Percentiles rank a stretch among this genome's conserved stretches.
These are phyloP conservation scores for Fraxinus velutina DNA, from an alignment of 305 asterid genomes.

Conservation along the genomic window DNA sequence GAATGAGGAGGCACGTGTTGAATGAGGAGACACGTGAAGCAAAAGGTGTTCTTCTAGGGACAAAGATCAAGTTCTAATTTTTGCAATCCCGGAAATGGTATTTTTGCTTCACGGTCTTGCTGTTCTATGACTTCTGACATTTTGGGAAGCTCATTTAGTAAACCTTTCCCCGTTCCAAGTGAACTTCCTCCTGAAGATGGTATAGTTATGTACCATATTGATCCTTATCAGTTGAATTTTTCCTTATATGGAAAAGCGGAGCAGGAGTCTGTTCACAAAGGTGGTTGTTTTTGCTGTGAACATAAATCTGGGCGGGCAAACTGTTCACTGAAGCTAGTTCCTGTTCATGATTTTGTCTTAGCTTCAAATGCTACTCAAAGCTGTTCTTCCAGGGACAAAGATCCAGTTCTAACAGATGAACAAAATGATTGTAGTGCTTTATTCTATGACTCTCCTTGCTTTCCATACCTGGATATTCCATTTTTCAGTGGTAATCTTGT, in stretches of 20 bases:
- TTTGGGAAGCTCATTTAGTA: slow-evolving; percentile 29
- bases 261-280: slow-evolving; percentile 37
- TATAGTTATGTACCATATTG: slow-evolving; percentile 31
- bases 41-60: slow-evolving; percentile 29
- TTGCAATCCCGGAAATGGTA: slow-evolving; percentile 36
- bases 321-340: slow-evolving; percentile 44
- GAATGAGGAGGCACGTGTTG: too few relatives aligned
- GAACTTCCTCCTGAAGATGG: slow-evolving; percentile 41
- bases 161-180: slow-evolving; percentile 38
- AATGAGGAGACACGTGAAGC: too few relatives aligned
- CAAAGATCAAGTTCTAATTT: slow-evolving; percentile 10
- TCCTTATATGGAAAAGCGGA: slow-evolving; percentile 34
- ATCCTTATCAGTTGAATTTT: slow-evolving; percentile 43
- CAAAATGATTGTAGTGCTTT: slow-evolving; percentile 56
- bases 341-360: slow-evolving; percentile 53
- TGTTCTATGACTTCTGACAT: slow-evolving; percentile 28
- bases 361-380: slow-evolving; percentile 38
- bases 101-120: slow-evolving; percentile 42
- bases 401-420: slow-evolving; percentile 30
- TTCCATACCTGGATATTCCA: slow-evolving; percentile 89
- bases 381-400: slow-evolving; percentile 32
- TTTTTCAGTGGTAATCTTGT: slow-evolving; percentile 86
- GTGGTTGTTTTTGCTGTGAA: slow-evolving; percentile 37
- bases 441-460: slow-evolving; percentile 34
- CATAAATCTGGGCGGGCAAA: slow-evolving; percentile 36